Evolutionary conservation across 2,329 filamentous ascomycete species (phyloP), one percentile per base, ranked within the genome.

Genomic region (Sclerotinia nivalis): DNA sequence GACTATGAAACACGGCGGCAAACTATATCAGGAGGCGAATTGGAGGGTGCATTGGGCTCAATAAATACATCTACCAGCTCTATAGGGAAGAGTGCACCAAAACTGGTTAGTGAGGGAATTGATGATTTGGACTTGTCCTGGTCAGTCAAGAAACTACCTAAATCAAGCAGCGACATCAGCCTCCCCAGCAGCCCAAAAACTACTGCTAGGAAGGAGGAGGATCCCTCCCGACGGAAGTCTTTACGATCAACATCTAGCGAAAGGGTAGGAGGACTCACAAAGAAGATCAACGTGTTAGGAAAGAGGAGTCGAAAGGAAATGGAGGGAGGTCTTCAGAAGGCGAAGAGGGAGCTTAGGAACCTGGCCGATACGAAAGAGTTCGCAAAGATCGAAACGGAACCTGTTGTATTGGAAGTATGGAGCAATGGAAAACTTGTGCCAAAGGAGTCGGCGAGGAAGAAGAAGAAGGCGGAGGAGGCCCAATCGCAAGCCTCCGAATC

Each of bases 351-450:
- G 75, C 78, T 90, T 40, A 80, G 82, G 78, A 83, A 86, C 71
- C 78, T 93, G 66, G 83, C 86, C 80, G 85, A 91, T 79, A 86
- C 89, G 71, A 86, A 88, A 70, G 88, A 90, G 74, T 90, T 84
- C 71, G 81, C 84, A 0, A 83, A 85, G 60, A 85, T 89, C 31
- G 88, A 90, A 68, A 84, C 84, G 20, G 81, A 84, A 66, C 87
- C 87, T 7, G 84, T 90, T 5, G 56, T 86, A 10, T 83, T 86
- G 73, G 88, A 86, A 1, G 83, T 88, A 37, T 90, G 88, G 88
- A 86, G 86, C 74, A 90, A 89, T 73, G 88, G 88, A 69, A 90
- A 90, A 77, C 85, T 84, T 69, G 80, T 90, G 54, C 81, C 84
- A 18, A 70, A 73, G 34, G 79, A 79, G 2, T 76, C 79, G 34